Evolutionary conservation across 192 early-diverging fungal genomes (phyloP).

Genomic region (Dispira simplex): DNA sequence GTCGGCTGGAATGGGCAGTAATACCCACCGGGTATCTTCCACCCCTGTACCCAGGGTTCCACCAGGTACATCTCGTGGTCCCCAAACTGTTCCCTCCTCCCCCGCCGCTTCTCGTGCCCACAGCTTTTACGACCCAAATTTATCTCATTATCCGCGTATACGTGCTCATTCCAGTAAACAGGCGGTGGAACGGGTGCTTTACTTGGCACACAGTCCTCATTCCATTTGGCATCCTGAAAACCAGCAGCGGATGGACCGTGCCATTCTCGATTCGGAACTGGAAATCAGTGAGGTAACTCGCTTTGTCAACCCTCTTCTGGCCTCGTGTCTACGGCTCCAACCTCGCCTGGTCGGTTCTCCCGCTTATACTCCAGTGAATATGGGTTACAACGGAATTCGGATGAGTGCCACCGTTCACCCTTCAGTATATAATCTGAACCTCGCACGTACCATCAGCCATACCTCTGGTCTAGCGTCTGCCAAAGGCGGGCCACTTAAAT

Average conservation of each 20-base stretch:
- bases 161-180: slow-evolving; percentile 1
- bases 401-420: background rate
- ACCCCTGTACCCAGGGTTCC: too few relatives aligned
- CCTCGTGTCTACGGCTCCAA: background rate
- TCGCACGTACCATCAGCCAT: background rate
- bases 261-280: slow-evolving; percentile 3
- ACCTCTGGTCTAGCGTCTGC: too few relatives aligned
- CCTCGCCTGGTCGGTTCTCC: background rate
- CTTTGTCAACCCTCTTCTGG: slow-evolving; percentile 2
- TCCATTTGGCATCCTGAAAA: slow-evolving; percentile 3
- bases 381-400: background rate
- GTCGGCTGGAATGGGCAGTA: too few relatives aligned
- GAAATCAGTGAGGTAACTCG: background rate
- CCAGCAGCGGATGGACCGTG: background rate
- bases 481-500: too few relatives aligned
- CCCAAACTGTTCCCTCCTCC: too few relatives aligned
- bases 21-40: too few relatives aligned
- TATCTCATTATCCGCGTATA: background rate
- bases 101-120: too few relatives aligned
- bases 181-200: slow-evolving; percentile 3
- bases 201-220: background rate
- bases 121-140: too few relatives aligned
- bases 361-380: background rate
- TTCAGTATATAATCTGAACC: background rate
- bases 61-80: too few relatives aligned